Conservation (phyloP, 2,329 filamentous ascomycete genomes). For the Tetracladium maxilliforme region DNA sequence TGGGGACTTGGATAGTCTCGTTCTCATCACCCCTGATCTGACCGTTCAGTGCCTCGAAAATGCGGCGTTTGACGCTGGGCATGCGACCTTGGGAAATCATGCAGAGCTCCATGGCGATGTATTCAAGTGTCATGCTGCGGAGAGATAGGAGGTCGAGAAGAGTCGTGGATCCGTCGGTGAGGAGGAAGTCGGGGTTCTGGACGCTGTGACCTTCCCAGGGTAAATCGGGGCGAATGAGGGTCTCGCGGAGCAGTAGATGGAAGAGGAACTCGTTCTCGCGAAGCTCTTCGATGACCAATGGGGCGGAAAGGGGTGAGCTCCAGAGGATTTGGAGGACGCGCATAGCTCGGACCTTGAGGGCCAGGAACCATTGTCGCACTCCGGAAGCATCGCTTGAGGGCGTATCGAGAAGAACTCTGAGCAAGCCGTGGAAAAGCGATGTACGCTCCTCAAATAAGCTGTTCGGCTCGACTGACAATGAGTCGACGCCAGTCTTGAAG, state of each 20-base stretch:
- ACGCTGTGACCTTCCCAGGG: constrained; percentile 60
- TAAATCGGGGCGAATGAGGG: constrained; percentile 52
- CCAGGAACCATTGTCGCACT: constrained; percentile 54
- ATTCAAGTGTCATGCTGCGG: constrained; percentile 68
- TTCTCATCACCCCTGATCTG: constrained; percentile 53
- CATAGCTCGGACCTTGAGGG: constrained; percentile 53
- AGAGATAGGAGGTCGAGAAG: constrained; percentile 56
- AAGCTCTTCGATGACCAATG: constrained; percentile 64
- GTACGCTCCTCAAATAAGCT: constrained; percentile 56
- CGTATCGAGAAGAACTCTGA: constrained; percentile 56
- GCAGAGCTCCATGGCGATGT: constrained; percentile 73
- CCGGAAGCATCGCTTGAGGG: constrained; percentile 44
- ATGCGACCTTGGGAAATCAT: constrained; percentile 56
- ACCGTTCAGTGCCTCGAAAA: constrained; percentile 65
- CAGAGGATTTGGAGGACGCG: constrained; percentile 70
- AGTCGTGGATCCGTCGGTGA: constrained; percentile 22
- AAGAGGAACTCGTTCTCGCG: constrained; percentile 70
- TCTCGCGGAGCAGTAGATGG: constrained; percentile 56
- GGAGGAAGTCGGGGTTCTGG: constrained; percentile 49
- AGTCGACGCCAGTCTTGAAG: constrained; percentile 62
- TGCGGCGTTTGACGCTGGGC: constrained; percentile 53
- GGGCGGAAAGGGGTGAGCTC: constrained; percentile 65
- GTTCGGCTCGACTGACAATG: constrained; percentile 51
- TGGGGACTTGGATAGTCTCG: constrained; percentile 51
- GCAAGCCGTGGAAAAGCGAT: constrained; percentile 73